Conservation (phyloP, 139 green algal genomes). For the Trebouxia sp. region DNA sequence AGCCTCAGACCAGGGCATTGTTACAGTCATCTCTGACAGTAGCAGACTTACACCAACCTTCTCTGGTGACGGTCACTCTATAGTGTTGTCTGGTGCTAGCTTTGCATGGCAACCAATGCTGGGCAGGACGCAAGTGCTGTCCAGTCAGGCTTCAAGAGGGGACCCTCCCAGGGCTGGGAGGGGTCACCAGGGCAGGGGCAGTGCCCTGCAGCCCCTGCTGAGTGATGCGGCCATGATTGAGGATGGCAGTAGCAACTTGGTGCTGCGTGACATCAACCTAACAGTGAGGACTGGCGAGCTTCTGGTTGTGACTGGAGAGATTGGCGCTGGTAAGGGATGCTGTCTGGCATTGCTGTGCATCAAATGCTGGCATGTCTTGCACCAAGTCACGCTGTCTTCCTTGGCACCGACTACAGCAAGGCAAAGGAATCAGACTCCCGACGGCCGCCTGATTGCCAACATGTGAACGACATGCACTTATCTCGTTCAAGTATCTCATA, state of each 20-base stretch:
- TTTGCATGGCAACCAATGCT: slow-evolving; percentile 37
- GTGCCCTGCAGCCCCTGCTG: background rate
- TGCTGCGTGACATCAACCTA: background rate
- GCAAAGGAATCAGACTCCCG: too few relatives aligned
- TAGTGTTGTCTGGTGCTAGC: slow-evolving; percentile 29
- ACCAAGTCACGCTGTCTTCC: too few relatives aligned
- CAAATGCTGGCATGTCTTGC: too few relatives aligned
- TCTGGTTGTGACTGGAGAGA: slow-evolving; percentile 54
- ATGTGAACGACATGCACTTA: too few relatives aligned
- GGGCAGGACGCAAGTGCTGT: background rate
- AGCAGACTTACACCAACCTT: background rate
- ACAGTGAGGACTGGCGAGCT: background rate
- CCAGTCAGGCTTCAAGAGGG: background rate
- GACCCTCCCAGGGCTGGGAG: background rate
- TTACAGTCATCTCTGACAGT: slow-evolving; percentile 6
- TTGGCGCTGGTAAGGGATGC: slow-evolving; percentile 48
- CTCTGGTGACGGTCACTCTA: background rate
- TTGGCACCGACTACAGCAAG: too few relatives aligned
- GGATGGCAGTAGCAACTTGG: background rate
- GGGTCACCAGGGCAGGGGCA: background rate
- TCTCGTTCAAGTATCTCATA: too few relatives aligned
- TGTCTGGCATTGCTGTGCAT: background rate
- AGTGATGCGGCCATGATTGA: background rate
- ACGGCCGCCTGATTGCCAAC: too few relatives aligned
- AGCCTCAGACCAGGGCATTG: slow-evolving; percentile 12